A percentile compares a stretch with the other conserved stretches of the same genome.
Evolutionary conservation across 2,329 filamentous ascomycete species (phyloP).

Genomic region (Clonostachys rhizophaga): DNA sequence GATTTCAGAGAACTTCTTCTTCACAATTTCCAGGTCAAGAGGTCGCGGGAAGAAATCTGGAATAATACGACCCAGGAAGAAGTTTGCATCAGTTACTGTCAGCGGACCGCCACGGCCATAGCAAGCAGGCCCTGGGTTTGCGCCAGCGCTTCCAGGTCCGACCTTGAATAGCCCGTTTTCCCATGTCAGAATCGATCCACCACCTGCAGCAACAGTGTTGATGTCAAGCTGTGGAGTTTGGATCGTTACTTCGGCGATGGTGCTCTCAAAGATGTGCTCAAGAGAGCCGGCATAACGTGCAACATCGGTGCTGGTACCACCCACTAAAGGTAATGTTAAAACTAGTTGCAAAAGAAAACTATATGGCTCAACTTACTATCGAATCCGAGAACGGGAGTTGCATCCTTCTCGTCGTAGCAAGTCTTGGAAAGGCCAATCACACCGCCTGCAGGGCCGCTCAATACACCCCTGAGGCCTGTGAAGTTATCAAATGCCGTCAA

Average conservation of each 20-base stretch:
- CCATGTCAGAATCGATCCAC: constrained; percentile 54
- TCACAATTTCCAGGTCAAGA: constrained; percentile 31
- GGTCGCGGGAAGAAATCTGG: constrained; percentile 59
- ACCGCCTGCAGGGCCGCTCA: constrained; percentile 15
- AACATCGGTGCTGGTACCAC: constrained; percentile 67
- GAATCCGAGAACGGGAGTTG: constrained; percentile 13
- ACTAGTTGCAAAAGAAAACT: not conserved
- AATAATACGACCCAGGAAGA: constrained; percentile 56
- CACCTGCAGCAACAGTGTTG: constrained; percentile 57
- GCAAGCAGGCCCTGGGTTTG: constrained; percentile 67
- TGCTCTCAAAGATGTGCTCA: constrained; percentile 68
- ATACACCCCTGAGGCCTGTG: constrained; percentile 14
- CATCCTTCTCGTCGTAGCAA: constrained; percentile 13
- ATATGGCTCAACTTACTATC: constrained; percentile 7
- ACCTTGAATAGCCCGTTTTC: constrained; percentile 68
- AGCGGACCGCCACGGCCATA: constrained; percentile 67
- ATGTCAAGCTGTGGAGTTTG: constrained; percentile 68
- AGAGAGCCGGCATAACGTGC: constrained; percentile 64
- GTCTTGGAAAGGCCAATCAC: constrained; percentile 14
- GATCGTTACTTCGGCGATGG: constrained; percentile 64
- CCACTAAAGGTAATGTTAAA: constrained; percentile 28
- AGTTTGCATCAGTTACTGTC: constrained; percentile 69
- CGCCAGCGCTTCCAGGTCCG: constrained; percentile 67
- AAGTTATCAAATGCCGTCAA: constrained; percentile 17
- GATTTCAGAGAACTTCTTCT: constrained; percentile 30